phyloP scores from a whole-genome alignment of 495 filamentous ascomycete genomes.

The Trichoderma asperelloides region DNA sequence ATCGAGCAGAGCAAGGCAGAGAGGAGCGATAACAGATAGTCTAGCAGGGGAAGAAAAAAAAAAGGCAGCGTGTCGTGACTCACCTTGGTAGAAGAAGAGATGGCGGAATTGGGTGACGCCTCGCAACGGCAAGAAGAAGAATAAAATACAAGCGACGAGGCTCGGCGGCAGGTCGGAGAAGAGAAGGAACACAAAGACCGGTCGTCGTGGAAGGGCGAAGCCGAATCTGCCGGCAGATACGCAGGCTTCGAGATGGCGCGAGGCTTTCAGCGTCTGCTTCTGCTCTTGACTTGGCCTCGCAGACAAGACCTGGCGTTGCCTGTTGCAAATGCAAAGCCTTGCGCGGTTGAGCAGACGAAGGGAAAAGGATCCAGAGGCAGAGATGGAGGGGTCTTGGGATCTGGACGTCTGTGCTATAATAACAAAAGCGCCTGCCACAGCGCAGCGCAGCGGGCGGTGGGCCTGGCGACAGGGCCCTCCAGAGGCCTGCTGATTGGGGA shows the following conservation, averaged over 20 bases:
- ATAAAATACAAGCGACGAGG: background rate
- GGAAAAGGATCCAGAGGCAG: conserved; percentile 6
- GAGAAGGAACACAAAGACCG: background rate
- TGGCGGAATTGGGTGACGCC: background rate
- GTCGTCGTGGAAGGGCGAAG: background rate
- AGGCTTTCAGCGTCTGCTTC: background rate
- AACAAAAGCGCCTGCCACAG: background rate
- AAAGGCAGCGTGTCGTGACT: background rate
- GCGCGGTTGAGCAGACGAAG: conserved; percentile 2
- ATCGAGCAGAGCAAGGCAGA: background rate
- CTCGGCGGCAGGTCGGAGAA: background rate
- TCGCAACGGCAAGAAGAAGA: background rate
- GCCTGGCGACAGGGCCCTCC: conserved; percentile 5
- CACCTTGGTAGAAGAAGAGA: background rate
- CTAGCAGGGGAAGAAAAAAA: background rate
- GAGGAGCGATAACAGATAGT: conserved; percentile 3
- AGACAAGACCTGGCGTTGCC: background rate
- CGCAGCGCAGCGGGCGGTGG: too few species aligned
- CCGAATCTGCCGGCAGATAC: conserved; percentile 4
- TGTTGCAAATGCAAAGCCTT: conserved; percentile 4
- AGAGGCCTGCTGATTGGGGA: conserved; percentile 7
- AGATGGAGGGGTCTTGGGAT: conserved; percentile 6
- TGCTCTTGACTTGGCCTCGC: background rate
- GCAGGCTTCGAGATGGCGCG: background rate
- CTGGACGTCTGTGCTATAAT: background rate